Conservation (phyloP, 441 rosid genomes). For the Biscutella laevigata region DNA sequence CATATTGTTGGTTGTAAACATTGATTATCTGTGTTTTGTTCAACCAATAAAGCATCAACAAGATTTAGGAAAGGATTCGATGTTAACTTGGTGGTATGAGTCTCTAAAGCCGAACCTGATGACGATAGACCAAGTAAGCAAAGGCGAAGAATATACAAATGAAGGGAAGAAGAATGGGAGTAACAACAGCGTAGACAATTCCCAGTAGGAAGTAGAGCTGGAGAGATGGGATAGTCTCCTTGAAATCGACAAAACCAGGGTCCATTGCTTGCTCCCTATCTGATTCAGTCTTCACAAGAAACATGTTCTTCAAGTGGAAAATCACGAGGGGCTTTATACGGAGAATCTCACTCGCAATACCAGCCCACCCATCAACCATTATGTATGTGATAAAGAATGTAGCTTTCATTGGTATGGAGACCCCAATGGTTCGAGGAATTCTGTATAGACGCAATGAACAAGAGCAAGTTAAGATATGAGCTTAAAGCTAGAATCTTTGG, state of each 20-base stretch:
- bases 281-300: conserved; percentile 79
- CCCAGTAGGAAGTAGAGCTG: conserved; percentile 92
- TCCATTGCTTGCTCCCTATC: conserved; percentile 80
- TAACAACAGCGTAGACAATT: conserved; percentile 79
- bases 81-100: not conserved
- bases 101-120: conserved; percentile 58
- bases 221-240: conserved; percentile 81
- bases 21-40: conserved; percentile 64
- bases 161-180: conserved; percentile 96
- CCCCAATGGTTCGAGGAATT: conserved; percentile 90
- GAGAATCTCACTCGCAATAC: conserved; percentile 85
- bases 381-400: conserved; percentile 87
- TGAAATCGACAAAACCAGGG: conserved; percentile 74
- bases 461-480: not conserved
- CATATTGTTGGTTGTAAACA: conserved; percentile 82
- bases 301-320: conserved; percentile 82
- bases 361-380: conserved; percentile 99
- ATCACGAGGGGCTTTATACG: conserved; percentile 71
- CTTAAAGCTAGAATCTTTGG: not conserved
- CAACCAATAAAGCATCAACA: not conserved
- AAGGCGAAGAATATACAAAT: conserved; percentile 77
- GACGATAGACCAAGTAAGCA: conserved; percentile 88
- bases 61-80: not conserved
- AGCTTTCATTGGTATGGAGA: conserved; percentile 94
- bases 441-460: conserved; percentile 30